Evolutionary conservation across 1,139 yeast species (phyloP).

Genomic region (Magnusiomyces tetraspermus): DNA sequence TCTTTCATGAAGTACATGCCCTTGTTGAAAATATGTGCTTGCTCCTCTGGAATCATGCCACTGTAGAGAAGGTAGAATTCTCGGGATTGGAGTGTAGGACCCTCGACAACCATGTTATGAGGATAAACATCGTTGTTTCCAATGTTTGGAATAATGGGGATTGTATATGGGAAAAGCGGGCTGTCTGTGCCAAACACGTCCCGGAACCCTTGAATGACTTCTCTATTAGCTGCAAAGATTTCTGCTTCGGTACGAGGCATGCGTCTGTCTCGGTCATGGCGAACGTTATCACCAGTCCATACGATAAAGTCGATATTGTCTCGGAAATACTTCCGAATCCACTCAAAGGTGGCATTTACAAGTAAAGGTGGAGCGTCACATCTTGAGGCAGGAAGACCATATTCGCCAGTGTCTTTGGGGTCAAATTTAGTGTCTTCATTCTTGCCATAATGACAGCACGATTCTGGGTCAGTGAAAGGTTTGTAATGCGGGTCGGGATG

Average conservation of each 20-base stretch:
- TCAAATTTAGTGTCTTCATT: conserved; percentile 20
- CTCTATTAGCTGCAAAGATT: conserved; percentile 59
- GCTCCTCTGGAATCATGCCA: conserved; percentile 64
- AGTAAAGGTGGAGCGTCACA: conserved; percentile 58
- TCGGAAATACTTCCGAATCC: conserved; percentile 53
- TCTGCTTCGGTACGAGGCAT: conserved; percentile 62
- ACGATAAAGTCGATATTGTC: conserved; percentile 76
- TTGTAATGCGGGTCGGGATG: conserved; percentile 74
- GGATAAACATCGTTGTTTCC: conserved; percentile 90
- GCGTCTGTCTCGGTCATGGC: conserved; percentile 74
- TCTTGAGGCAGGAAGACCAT: conserved; percentile 15
- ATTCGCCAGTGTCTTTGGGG: conserved; percentile 9
- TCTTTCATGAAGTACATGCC: conserved; percentile 70
- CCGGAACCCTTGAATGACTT: conserved; percentile 46
- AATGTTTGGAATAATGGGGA: conserved; percentile 54
- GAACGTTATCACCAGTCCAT: conserved; percentile 85
- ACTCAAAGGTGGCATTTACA: conserved; percentile 53
- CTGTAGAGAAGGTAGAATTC: conserved; percentile 69
- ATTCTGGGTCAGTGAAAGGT: conserved; percentile 42
- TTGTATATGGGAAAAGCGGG: conserved; percentile 28
- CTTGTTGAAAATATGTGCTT: conserved; percentile 60
- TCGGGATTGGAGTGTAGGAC: conserved; percentile 77
- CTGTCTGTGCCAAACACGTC: conserved; percentile 44
- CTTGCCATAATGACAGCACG: conserved; percentile 50
- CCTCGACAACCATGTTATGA: conserved; percentile 72